These are phyloP conservation scores for Juglanconis sp. DNA, from an alignment of 2,329 filamentous ascomycete genomes.

Conservation along the genomic window DNA sequence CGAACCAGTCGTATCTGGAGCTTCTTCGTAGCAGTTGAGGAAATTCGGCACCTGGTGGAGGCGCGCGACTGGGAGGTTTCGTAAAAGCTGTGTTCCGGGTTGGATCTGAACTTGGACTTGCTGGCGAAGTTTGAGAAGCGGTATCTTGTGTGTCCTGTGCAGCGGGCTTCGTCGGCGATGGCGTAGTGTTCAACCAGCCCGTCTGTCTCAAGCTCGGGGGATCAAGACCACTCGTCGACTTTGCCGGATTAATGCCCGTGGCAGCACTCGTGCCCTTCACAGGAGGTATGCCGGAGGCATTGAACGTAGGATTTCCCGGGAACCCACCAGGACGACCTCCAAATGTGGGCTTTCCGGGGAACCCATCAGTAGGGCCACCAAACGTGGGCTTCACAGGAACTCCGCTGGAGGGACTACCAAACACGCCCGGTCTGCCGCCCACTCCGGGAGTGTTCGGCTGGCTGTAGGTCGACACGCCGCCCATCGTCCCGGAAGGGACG, in stretches of 20 bases:
- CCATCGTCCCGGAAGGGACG: background rate
- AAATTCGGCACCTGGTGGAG: background rate
- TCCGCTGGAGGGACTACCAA: background rate
- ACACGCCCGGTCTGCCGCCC: background rate
- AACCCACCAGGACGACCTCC: background rate
- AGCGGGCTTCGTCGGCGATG: background rate
- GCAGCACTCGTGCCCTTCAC: background rate
- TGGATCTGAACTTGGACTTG: background rate
- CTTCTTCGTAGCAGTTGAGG: slow-evolving; percentile 6
- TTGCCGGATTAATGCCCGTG: background rate
- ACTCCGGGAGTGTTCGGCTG: background rate
- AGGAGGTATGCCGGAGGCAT: background rate
- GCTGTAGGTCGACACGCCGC: background rate
- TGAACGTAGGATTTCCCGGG: background rate
- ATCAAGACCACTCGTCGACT: background rate
- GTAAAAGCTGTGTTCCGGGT: background rate
- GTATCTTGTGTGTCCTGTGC: background rate
- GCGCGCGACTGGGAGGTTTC: background rate
- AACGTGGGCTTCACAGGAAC: background rate
- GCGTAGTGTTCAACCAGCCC: background rate
- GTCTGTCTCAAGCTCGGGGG: background rate
- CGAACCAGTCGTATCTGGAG: slow-evolving; percentile 9
- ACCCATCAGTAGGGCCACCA: background rate
- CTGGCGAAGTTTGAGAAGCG: background rate
- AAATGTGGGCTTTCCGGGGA: background rate